Percentiles rank a stretch among this genome's conserved stretches.
Evolutionary conservation across 495 filamentous ascomycete species (phyloP).

Genomic region (Penicillium antarcticum): DNA sequence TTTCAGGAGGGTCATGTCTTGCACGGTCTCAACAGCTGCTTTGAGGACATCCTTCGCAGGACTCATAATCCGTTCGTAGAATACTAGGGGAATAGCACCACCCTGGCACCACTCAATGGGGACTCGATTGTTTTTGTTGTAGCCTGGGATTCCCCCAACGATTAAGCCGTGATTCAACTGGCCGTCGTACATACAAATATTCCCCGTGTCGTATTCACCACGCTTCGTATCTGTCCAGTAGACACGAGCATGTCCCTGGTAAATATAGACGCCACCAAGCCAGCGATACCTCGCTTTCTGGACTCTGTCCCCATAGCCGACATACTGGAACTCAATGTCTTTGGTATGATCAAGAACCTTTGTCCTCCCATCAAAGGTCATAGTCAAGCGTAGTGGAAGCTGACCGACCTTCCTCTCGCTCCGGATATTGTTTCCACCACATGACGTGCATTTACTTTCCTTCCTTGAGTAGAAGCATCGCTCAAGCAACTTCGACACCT

Average conservation of each 20-base stretch:
- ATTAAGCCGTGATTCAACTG: conserved; percentile 19
- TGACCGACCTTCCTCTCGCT: conserved; percentile 5
- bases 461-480: conserved; percentile 4
- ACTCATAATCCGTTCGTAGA: conserved; percentile 38
- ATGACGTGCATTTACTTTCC: conserved; percentile 7
- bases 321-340: conserved; percentile 24
- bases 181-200: conserved; percentile 31
- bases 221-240: conserved; percentile 32
- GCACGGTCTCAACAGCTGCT: conserved; percentile 5
- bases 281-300: conserved; percentile 33
- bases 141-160: conserved; percentile 18
- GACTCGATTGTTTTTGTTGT: conserved; percentile 15
- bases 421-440: conserved; percentile 1
- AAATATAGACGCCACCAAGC: conserved; percentile 40
- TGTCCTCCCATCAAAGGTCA: conserved; percentile 8
- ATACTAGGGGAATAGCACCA: conserved; percentile 19
- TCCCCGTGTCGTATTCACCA: conserved; percentile 18
- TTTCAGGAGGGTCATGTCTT: conserved; percentile 3
- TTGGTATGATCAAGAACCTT: conserved; percentile 26
- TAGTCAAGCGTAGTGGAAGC: conserved; percentile 31
- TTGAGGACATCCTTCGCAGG: conserved; percentile 15
- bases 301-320: conserved; percentile 5
- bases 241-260: conserved; percentile 22
- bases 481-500: conserved; percentile 12
- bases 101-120: conserved; percentile 21